Base-by-base conservation (phyloP, 2,329 filamentous ascomycete genomes). In the Penicillium sp. region DNA sequence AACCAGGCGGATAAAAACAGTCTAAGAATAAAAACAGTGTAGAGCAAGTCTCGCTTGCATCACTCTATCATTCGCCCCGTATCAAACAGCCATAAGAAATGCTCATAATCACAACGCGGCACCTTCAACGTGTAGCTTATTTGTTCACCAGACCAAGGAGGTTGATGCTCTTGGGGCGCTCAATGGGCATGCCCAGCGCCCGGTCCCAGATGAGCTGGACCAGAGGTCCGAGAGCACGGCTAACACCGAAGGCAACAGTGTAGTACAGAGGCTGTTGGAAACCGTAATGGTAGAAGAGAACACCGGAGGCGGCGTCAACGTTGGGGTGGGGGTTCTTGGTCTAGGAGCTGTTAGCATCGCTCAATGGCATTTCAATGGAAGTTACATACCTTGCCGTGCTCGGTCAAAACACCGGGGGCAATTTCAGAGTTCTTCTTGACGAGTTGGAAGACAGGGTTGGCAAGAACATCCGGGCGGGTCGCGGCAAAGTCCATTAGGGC, bases 191-290 rank as follows among this genome's bases (percentile, higher is more conserved):
- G 46, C 93, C 93, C 55, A 98, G 75, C 13, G 91, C 91, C 43
- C 93, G 83, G 71, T 97, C 92, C 93, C 93, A 97, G 69, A 98
- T 87, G 57, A 98, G 79, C 73, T 98, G 93, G 38, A 90, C 90
- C 42, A 98, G 79, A 20, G 93, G 93, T 6, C 93, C 93, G 13
- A 98, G 77, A 46, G 81, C 81, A 68, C 82, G 77, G 68, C 79
- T 83, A 41, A 86, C 82, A 60, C 82, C 82, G 61, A 86, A 86
- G 5, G 82, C 84, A 8, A 82, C 82, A 13, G 82, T 86, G 77
- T 97, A 98, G 79, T 97, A 98, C 9, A 97, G 80, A 0, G 92
- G 95, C 77, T 97, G 89, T 70, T 88, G 87, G 83, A 98, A 95
- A 50, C 92, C 93, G 70, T 95, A 98, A 78, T 97, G 90, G 74